Percentiles rank a stretch among this genome's conserved stretches.
Evolutionary conservation across 805 yeast species (phyloP).

Genomic region (Candida namnaoensis): DNA sequence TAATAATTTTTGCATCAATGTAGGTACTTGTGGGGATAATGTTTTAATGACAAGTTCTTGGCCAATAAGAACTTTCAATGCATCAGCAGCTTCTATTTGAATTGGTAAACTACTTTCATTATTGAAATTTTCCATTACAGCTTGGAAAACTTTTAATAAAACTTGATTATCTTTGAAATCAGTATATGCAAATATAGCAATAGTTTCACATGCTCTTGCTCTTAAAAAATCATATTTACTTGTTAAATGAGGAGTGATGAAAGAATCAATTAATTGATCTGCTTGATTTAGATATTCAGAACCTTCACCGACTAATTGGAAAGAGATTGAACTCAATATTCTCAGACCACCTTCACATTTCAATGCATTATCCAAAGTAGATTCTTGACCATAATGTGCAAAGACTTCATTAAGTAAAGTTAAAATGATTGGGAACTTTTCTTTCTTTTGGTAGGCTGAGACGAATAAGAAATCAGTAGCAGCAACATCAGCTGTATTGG

Average conservation of each 20-base stretch:
- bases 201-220: conserved; percentile 61
- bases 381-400: conserved; percentile 21
- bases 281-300: conserved; percentile 41
- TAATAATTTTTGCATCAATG: conserved; percentile 73
- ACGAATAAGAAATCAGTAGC: conserved; percentile 68
- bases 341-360: conserved; percentile 79
- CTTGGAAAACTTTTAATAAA: conserved; percentile 30
- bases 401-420: conserved; percentile 47
- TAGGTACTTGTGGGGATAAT: conserved; percentile 64
- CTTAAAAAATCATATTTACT: conserved; percentile 53
- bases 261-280: conserved; percentile 54
- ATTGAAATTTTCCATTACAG: conserved; percentile 29
- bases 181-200: conserved; percentile 27
- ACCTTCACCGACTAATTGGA: conserved; percentile 33
- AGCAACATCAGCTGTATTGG: conserved; percentile 67
- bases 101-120: conserved; percentile 53
- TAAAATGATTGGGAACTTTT: conserved; percentile 43
- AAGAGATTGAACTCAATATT: conserved; percentile 65
- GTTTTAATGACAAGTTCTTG: conserved; percentile 63
- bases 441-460: conserved; percentile 44
- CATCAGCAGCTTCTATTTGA: conserved; percentile 80
- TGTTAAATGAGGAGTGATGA: conserved; percentile 56
- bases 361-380: conserved; percentile 35
- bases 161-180: conserved; percentile 25
- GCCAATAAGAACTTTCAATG: conserved; percentile 71